phyloP scores from a whole-genome alignment of 768 basidiomycete genomes.

The Xanthoconium purpureum region DNA sequence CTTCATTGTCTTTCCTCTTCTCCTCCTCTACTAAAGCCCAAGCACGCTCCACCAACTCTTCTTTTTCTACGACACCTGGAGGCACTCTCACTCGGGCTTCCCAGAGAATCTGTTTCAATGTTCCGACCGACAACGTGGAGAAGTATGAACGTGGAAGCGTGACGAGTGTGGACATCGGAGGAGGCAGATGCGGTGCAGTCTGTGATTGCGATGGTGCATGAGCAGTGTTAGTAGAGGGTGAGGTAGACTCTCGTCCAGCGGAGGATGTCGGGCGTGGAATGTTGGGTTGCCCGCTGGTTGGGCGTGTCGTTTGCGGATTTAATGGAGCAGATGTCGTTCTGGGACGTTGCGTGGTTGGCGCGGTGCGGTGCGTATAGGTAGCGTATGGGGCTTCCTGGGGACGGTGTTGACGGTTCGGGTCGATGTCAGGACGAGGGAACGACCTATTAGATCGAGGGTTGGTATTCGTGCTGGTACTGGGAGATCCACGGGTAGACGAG shows the following conservation, averaged over 20 bases:
- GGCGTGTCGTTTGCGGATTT: constrained; percentile 10
- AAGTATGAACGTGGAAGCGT: constrained; percentile 56
- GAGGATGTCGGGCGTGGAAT: constrained; percentile 20
- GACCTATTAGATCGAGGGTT: constrained; percentile 29
- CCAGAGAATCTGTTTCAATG: constrained; percentile 77
- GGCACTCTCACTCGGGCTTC: constrained; percentile 70
- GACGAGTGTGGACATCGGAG: constrained; percentile 66
- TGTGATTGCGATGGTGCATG: constrained; percentile 23
- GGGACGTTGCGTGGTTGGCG: constrained; percentile 12
- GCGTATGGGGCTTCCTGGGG: constrained; percentile 13
- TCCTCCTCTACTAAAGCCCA: constrained; percentile 61
- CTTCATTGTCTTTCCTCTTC: constrained; percentile 46
- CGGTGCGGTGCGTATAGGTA: constrained; percentile 16
- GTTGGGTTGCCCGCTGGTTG: not conserved
- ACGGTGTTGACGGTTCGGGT: constrained; percentile 40
- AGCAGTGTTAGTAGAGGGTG: constrained; percentile 5
- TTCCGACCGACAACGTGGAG: constrained; percentile 58
- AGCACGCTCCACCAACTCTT: constrained; percentile 75
- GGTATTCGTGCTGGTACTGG: constrained; percentile 3
- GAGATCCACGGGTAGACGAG: constrained; percentile 10
- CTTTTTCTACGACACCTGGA: constrained; percentile 71
- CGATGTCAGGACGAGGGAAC: constrained; percentile 66
- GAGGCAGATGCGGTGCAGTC: constrained; percentile 34
- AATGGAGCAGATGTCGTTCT: constrained; percentile 24
- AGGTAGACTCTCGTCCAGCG: constrained; percentile 9